phyloP scores from a whole-genome alignment of 2,329 filamentous ascomycete genomes.

The Dothistroma pini region DNA sequence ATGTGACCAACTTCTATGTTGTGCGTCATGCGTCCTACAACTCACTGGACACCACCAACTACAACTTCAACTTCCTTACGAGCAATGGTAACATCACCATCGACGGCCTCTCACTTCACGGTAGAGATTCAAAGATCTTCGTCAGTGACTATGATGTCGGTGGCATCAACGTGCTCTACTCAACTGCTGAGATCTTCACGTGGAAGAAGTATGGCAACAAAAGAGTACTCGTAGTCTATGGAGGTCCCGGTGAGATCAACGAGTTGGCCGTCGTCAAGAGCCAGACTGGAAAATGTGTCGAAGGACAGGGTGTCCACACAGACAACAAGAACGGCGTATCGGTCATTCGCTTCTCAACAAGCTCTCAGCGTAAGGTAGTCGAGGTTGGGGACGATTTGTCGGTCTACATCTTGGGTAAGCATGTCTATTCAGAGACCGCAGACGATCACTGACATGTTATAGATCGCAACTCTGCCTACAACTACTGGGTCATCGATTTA shows the following conservation, averaged over 20 bases:
- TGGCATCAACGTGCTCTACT: conserved; percentile 59
- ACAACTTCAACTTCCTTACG: conserved; percentile 61
- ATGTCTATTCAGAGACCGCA: conserved; percentile 23
- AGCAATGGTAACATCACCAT: conserved; percentile 55
- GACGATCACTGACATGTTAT: conserved; percentile 17
- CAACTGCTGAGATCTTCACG: conserved; percentile 66
- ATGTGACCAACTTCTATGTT: conserved; percentile 60
- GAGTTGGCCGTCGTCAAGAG: conserved; percentile 53
- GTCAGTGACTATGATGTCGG: conserved; percentile 64
- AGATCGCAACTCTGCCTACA: conserved; percentile 65
- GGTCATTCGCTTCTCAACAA: conserved; percentile 55
- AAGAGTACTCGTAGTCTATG: conserved; percentile 62
- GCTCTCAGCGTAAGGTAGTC: conserved; percentile 51
- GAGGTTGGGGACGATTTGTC: conserved; percentile 49
- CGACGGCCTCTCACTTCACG: conserved; percentile 54
- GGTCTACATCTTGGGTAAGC: conserved; percentile 53
- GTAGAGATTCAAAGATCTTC: conserved; percentile 64
- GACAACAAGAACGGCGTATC: conserved; percentile 42
- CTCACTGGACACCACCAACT: conserved; percentile 54
- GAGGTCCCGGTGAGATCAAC: conserved; percentile 58
- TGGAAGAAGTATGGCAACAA: conserved; percentile 60
- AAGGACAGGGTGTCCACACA: conserved; percentile 40
- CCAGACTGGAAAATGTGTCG: conserved; percentile 37
- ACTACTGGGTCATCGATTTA: conserved; percentile 63
- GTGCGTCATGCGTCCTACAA: conserved; percentile 62